Percentiles rank a stretch among this genome's conserved stretches.
These are phyloP conservation scores for Termitomyces sp. DNA, from an alignment of 768 basidiomycete genomes.

Conservation along the genomic window DNA sequence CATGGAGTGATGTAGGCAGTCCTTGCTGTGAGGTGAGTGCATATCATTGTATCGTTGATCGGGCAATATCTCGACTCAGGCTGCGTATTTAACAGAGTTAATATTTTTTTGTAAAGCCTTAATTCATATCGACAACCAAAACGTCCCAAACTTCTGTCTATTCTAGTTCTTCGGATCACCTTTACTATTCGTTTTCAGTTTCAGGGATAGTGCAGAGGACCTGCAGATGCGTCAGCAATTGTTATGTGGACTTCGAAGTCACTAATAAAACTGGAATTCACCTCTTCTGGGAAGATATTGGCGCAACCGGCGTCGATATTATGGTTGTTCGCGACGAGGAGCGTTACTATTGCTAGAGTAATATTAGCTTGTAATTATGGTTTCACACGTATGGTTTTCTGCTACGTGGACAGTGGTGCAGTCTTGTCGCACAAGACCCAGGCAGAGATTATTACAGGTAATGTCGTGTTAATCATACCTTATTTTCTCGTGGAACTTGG, in stretches of 20 bases:
- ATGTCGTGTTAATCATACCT: not conserved
- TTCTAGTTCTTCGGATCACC: not conserved
- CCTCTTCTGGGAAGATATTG: conserved; percentile 60
- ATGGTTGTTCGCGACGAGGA: conserved; percentile 62
- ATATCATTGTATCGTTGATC: not conserved
- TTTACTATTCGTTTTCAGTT: not conserved
- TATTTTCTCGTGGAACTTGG: not conserved
- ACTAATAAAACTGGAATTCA: conserved; percentile 14
- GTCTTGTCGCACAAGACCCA: conserved; percentile 53
- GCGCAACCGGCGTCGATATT: conserved; percentile 47
- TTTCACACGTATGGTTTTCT: conserved; percentile 45
- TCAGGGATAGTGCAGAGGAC: conserved; percentile 7
- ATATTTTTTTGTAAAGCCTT: not conserved
- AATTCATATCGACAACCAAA: not conserved
- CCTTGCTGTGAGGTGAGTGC: not conserved
- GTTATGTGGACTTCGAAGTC: not conserved
- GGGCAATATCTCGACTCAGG: not conserved
- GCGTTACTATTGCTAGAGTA: conserved; percentile 33
- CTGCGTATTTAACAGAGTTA: not conserved
- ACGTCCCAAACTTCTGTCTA: not conserved
- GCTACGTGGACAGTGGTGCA: conserved; percentile 49
- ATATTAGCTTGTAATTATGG: conserved; percentile 40
- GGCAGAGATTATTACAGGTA: conserved; percentile 39
- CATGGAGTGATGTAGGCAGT: not conserved
- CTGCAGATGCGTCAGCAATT: not conserved